Conservation (phyloP, 768 basidiomycete species). For the Russula ochroleuca region DNA sequence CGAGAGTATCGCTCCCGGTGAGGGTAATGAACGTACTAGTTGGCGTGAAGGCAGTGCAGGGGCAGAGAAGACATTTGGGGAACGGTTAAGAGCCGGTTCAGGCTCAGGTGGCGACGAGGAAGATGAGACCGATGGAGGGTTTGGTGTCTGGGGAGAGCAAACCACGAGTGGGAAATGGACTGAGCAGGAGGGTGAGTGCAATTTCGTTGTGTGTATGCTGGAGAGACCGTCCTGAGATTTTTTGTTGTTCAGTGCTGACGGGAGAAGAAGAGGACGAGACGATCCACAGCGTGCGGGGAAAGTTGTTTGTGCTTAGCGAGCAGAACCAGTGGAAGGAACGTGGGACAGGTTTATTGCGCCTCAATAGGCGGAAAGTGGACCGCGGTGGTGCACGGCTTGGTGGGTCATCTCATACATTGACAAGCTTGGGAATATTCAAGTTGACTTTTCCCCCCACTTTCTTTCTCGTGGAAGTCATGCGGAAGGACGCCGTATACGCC, state of each 20-base stretch:
- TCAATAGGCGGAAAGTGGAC: constrained; percentile 63
- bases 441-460: background rate
- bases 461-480: constrained; percentile 55
- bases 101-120: constrained; percentile 50
- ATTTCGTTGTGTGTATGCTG: background rate
- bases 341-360: constrained; percentile 63
- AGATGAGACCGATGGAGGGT: constrained; percentile 34
- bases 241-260: constrained; percentile 49
- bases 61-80: constrained; percentile 47
- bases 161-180: constrained; percentile 46
- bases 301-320: constrained; percentile 57
- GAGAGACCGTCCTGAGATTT: background rate
- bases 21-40: constrained; percentile 27
- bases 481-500: constrained; percentile 78
- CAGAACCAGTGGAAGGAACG: constrained; percentile 72
- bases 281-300: constrained; percentile 70
- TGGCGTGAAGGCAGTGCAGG: constrained; percentile 11
- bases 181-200: constrained; percentile 61
- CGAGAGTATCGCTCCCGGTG: constrained; percentile 25
- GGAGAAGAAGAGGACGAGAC: constrained; percentile 83
- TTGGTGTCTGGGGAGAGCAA: constrained; percentile 46
- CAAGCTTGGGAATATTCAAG: background rate
- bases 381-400: constrained; percentile 67
- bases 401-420: constrained; percentile 32
- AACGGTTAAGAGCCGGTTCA: constrained; percentile 53